phyloP scores from a whole-genome alignment of 495 filamentous ascomycete genomes.

The Amniculicola lignicola region DNA sequence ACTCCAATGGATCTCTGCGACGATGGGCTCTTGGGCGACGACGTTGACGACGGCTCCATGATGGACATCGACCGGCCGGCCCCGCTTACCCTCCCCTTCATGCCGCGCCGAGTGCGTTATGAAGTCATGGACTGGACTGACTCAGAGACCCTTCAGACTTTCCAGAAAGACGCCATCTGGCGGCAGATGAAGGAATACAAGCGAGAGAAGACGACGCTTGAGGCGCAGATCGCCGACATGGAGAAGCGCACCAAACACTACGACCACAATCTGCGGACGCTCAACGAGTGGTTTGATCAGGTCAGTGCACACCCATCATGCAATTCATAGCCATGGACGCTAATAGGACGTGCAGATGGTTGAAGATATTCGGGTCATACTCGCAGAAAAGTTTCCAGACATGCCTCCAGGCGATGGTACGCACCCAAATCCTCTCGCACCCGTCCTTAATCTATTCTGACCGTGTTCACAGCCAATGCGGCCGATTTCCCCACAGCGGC shows the following conservation, averaged over 20 bases:
- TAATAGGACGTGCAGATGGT: slow-evolving; percentile 58
- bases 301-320: slow-evolving; percentile 47
- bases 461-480: too few relatives aligned
- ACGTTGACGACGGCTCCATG: too few relatives aligned
- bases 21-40: too few relatives aligned
- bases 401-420: slow-evolving; percentile 28
- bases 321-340: not conserved
- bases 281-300: slow-evolving; percentile 91
- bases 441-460: too few relatives aligned
- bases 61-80: too few relatives aligned
- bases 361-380: slow-evolving; percentile 76
- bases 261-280: slow-evolving; percentile 84
- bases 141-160: slow-evolving; percentile 61
- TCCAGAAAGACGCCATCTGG: slow-evolving; percentile 95
- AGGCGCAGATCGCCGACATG: slow-evolving; percentile 70
- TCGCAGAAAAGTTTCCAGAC: slow-evolving; percentile 48
- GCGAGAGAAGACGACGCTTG: slow-evolving; percentile 74
- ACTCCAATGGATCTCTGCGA: too few relatives aligned
- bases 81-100: too few relatives aligned
- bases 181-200: slow-evolving; percentile 98
- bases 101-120: too few relatives aligned
- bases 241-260: slow-evolving; percentile 72
- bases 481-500: too few relatives aligned
- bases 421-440: slow-evolving; percentile 11
- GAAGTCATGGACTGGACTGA: too few relatives aligned